Conservation (phyloP, 345 rosid genomes). For the Nephelium lappaceum region DNA sequence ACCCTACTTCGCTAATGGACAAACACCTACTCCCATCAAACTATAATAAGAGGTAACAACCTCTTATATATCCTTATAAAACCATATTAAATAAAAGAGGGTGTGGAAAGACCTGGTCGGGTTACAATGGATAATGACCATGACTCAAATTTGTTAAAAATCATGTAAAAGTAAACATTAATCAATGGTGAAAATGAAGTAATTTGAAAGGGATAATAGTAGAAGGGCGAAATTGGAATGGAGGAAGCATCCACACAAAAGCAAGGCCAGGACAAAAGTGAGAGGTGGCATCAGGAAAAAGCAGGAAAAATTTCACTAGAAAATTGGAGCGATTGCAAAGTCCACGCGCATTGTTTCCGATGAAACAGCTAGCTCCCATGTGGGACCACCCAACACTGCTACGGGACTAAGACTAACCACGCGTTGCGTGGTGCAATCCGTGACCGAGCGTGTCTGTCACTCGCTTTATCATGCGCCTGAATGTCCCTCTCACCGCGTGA, state of each 20-base stretch:
- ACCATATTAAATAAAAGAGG: too few relatives aligned
- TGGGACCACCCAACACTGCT: neutral
- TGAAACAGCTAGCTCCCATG: neutral
- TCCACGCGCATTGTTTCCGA: slow-evolving; percentile 30
- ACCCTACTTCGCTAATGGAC: too few relatives aligned
- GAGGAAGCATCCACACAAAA: neutral
- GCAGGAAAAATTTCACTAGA: neutral
- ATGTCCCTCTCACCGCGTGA: neutral
- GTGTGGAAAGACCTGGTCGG: too few relatives aligned
- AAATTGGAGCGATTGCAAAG: neutral
- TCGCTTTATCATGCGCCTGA: neutral
- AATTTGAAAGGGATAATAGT: neutral
- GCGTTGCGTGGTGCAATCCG: slow-evolving; percentile 15
- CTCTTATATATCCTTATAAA: too few relatives aligned
- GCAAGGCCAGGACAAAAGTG: neutral
- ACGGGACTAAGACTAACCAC: neutral
- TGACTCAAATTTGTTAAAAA: too few relatives aligned
- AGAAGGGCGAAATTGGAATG: neutral
- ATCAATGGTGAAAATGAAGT: too few relatives aligned
- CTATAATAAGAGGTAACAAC: too few relatives aligned
- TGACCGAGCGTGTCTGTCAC: slow-evolving; percentile 13
- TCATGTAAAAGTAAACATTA: too few relatives aligned
- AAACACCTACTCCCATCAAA: too few relatives aligned
- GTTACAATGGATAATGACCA: too few relatives aligned
- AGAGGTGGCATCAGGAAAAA: neutral